Evolutionary conservation across 345 rosid species (phyloP), one percentile per base, ranked within the genome.

Genomic region (Murraya paniculata): DNA sequence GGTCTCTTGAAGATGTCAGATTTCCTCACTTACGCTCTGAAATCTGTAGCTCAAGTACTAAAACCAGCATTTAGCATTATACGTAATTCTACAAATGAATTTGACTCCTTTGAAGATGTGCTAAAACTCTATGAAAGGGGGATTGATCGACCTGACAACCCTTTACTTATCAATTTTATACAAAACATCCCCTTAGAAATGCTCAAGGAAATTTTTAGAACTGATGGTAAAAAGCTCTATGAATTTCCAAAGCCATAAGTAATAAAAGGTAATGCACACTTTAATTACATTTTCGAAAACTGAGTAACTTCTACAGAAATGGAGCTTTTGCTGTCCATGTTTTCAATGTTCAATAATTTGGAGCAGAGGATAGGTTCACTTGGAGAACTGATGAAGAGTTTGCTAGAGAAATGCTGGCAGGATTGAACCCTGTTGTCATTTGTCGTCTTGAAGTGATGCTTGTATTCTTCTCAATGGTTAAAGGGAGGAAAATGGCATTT

Each of bases 381-480:
- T 91, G 98, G 95, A 85, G 89, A 59, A 87, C 92, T 0, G 94
- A 94, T 81, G 94, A 85, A 53, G 97, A 94, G 27, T 92, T 94
- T n/a, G 92, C 87, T 0, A 88, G 98, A 82, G 92, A 94, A 85
- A 92, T 94, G 98, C 84, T 92, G 27, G 94, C 95, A 55, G 97
- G 95, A 1, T 75, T 88, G 13, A 88, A 94, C 78, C 94, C 94
- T 36, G 83, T 88, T 56, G 75, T 82, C 30, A 91, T 94, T 72
- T 78, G 88, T 68, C 87, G 81, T 66, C 94, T 92, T 75, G 53
- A 88, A 82, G 98, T 90, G 71, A 78, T 56, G 31, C 14, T 73
- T 16, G 28, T 64, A 8, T 38, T 9, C 4, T 55, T 31, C 41
- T 56, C 39, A 36, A 36, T 36, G 9, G 39, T 36, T 36, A 36